Evolutionary conservation across 1,284 basidiomycete genomes (phyloP), one percentile per base, ranked within the genome.

Genomic region (Mycena sp.): DNA sequence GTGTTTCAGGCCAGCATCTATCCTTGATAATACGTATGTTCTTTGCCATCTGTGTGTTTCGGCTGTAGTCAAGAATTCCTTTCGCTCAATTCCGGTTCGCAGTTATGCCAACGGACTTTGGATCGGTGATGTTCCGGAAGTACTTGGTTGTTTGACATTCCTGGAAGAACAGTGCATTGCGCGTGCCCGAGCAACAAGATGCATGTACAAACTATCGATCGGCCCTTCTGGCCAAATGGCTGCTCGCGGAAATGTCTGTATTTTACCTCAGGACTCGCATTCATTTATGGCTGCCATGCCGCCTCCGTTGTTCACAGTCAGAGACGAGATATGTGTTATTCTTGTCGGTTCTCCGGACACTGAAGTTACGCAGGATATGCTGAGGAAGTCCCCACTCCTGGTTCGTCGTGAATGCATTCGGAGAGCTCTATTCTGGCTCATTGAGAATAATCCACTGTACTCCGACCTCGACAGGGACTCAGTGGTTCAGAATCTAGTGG

Each of bases 151-250:
- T 14, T 23, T 65, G 10, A 61, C 49, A 2, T 62, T 48, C 16
- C 32, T 58, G 6, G 64, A 66, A 41, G 45, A 67, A 32, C 56
- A 50, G 29, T 56, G 57, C 21, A 63, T 63, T 48, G 64, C 64
- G 3, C 40, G 49, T 16, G 61, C 55, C 0, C 16, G 59, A 23
- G 29, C 56, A 6, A 61, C 64, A 2, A 56, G 23, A 44, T 65
- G 63, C n/a, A 52, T 61, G 53, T 61, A 51, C 28, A 65, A 61
- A 23, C 28, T 65, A 23, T 37, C 61, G 19, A 29, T 53, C 17
- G 53, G 59, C 19, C 64, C 64, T 17, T 26, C 48, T 1, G 55
- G 59, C 2, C 64, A 66, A 38, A 56, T 43, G 29, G 65, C 65
- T 3, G 25, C 58, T 3, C 14, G 58, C 1, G 41, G 16, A 44